Percentiles rank a stretch among this genome's conserved stretches.
Conservation (phyloP, 176 grass and related monocot genomes). For the Carex pumila region DNA sequence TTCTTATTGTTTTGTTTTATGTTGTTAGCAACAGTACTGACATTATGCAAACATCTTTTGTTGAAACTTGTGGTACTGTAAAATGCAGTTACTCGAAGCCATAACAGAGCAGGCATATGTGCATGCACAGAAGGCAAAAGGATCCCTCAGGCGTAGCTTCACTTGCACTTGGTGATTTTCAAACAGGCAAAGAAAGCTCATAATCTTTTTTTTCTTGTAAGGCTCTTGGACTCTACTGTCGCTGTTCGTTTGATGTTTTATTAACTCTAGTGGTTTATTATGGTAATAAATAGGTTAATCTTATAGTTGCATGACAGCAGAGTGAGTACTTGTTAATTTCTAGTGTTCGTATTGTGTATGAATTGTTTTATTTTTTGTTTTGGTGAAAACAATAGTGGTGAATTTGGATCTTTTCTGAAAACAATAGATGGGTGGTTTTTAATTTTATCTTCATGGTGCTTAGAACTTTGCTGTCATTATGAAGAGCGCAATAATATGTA, state of each 20-base stretch:
- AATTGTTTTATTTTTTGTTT: neutral
- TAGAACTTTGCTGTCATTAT: neutral
- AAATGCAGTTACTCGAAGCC: slow-evolving; percentile 22
- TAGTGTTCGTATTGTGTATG: neutral
- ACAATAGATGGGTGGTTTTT: neutral
- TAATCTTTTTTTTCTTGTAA: neutral
- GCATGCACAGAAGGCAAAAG: slow-evolving; percentile 17
- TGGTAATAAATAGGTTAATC: neutral
- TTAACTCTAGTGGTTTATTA: neutral
- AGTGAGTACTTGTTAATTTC: neutral
- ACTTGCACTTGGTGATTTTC: slow-evolving; percentile 27
- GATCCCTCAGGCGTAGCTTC: slow-evolving; percentile 14
- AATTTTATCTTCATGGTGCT: too few species aligned
- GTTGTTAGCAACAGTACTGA: neutral
- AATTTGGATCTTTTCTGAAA: neutral
- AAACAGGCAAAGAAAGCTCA: neutral
- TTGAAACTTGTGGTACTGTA: neutral
- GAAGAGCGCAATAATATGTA: neutral
- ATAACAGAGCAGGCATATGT: slow-evolving; percentile 21
- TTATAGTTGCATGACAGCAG: slow-evolving; percentile 5
- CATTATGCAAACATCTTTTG: neutral
- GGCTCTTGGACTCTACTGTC: neutral
- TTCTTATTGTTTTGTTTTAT: neutral
- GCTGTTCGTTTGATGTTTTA: slow-evolving; percentile 9
- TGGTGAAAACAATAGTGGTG: neutral